Conservation (phyloP, 305 asterid genomes). For the Solanum hybrid region DNA sequence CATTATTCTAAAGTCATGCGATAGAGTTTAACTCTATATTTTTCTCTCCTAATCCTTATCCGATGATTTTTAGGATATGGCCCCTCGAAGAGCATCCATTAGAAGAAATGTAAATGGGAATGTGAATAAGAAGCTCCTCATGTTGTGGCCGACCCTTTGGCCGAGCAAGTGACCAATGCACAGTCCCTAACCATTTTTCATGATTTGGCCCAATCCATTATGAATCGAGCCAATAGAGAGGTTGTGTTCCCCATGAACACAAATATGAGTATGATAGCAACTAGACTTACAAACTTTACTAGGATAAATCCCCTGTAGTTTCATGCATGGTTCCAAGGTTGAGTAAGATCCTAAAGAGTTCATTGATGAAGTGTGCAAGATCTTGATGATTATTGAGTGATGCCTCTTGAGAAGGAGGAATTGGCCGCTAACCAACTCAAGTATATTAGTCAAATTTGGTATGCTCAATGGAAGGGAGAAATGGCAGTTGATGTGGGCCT, state of each 20-base stretch:
- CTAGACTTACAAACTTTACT: no score
- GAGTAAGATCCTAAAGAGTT: no score
- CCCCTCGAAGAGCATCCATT: neutral
- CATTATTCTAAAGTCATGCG: no score
- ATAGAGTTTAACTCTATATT: neutral
- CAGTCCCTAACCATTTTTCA: neutral
- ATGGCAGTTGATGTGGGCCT: no score
- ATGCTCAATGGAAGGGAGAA: no score
- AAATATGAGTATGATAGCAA: neutral
- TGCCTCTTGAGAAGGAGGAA: no score
- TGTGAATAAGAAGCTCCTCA: neutral
- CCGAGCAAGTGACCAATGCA: neutral
- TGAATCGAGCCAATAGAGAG: neutral
- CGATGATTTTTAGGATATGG: neutral
- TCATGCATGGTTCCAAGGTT: no score
- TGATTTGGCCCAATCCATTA: neutral
- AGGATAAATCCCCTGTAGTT: no score
- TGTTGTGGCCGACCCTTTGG: neutral
- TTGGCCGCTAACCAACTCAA: no score
- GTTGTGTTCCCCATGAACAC: neutral
- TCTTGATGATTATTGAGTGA: no score
- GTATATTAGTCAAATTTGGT: no score
- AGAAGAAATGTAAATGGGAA: neutral
- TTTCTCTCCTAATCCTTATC: neutral
- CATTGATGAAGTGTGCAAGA: no score